Evolutionary conservation across 169 alveolate species (phyloP), one percentile per base, ranked within the genome.

Genomic region (Plasmodium falciparum): DNA sequence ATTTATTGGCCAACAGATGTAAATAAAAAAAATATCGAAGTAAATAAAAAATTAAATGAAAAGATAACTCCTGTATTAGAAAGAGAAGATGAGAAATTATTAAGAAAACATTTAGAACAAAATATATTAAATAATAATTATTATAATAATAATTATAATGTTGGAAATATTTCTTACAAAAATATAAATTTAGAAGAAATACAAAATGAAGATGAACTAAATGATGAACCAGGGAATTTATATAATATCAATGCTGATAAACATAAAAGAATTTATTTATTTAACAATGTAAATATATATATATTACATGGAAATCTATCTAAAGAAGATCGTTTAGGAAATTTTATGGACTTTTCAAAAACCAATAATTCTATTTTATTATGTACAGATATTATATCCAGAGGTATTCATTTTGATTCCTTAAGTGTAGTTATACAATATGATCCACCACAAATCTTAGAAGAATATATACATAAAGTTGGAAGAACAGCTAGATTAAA

Each of bases 401-500:
- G 99, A 59, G 99, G 99, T 0, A 93, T 98, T 17, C 97, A 98
- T 92, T 94, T 98, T 45, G 97, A 97, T 13, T 93, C 95, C 39
- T 97, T 98, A 6, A 97, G 96, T 88, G 93, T 96, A 29, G 99
- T 98, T 0, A 93, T 98, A 13, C 98, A 97, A 90, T 94, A 96
- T 74, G 99, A 97, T 69, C 98, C 99, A 0, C 99, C 99, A 2
- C 94, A 95, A 89, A 92, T 94, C 73, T 91, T 97, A 45, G 99
- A 97, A 72, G 98, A 97, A 72, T 98, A 97, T 90, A 96, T 98
- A 17, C 99, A 98, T 88, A 94, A 99, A 83, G 96, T 98, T 61
- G 99, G 99, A 1, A 90, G 99, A 66, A 98, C 99, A 7, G 99
- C 99, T 11, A 90, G 99, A 54, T 66, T 94, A 17, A 94, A 95